These are phyloP conservation scores for Pseudopediastrum boryanum DNA, from an alignment of 139 green algal species.

Conservation along the genomic window DNA sequence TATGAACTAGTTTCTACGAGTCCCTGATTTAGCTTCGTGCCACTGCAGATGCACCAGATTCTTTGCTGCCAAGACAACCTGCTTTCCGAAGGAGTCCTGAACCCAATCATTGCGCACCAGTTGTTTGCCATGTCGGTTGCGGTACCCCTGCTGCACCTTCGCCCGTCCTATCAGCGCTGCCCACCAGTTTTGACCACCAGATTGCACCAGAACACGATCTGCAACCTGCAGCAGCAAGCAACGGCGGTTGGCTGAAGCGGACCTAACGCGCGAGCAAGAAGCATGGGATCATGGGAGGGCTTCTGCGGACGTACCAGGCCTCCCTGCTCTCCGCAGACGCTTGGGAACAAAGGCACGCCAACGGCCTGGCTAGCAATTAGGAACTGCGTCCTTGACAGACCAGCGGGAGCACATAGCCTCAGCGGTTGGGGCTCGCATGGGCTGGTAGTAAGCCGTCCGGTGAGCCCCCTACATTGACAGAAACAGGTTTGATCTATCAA, in stretches of 20 bases:
- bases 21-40: too few relatives aligned
- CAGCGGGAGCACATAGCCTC: slow-evolving; percentile 50
- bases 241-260: background rate
- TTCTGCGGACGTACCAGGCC: slow-evolving; percentile 56
- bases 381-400: slow-evolving; percentile 70
- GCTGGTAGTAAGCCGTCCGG: slow-evolving; percentile 48
- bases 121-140: too few relatives aligned
- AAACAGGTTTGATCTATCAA: background rate
- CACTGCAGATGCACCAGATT: too few relatives aligned
- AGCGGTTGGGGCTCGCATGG: slow-evolving; percentile 69
- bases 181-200: slow-evolving; percentile 68
- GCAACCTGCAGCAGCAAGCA: slow-evolving; percentile 63
- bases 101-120: too few relatives aligned
- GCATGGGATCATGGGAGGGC: too few relatives aligned
- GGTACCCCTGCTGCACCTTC: slow-evolving; percentile 53
- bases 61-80: too few relatives aligned
- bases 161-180: slow-evolving; percentile 51
- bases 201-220: slow-evolving; percentile 67
- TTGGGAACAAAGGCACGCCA: slow-evolving; percentile 61
- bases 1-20: too few relatives aligned
- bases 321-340: slow-evolving; percentile 54
- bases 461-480: slow-evolving; percentile 31
- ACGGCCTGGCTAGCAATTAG: slow-evolving; percentile 69
- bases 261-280: background rate
- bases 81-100: too few relatives aligned